Percentiles rank a stretch among this genome's conserved stretches.
phyloP scores from a whole-genome alignment of 805 yeast species.

The Candida pseudoglaebosa region DNA sequence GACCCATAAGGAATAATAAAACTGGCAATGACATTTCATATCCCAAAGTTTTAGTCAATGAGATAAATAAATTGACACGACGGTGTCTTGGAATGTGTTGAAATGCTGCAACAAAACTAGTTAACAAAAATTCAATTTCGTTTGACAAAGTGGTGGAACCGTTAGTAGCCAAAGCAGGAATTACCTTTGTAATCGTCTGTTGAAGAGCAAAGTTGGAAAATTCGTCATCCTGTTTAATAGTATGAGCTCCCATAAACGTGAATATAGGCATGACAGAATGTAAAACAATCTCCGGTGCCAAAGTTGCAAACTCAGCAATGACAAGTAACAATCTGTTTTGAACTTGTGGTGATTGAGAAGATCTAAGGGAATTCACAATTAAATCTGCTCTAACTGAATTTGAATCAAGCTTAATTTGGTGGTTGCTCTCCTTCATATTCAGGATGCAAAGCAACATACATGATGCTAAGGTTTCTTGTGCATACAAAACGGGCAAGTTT shows the following conservation, averaged over 20 bases:
- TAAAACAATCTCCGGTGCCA: slow-evolving; percentile 86
- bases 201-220: slow-evolving; percentile 90
- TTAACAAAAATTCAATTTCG: slow-evolving; percentile 78
- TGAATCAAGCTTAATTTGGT: slow-evolving; percentile 46
- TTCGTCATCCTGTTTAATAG: slow-evolving; percentile 94
- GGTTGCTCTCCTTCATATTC: slow-evolving; percentile 38
- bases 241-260: slow-evolving; percentile 98
- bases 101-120: slow-evolving; percentile 92
- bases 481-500: slow-evolving; percentile 82
- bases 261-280: slow-evolving; percentile 99
- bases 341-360: slow-evolving; percentile 88
- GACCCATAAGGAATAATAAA: slow-evolving; percentile 74
- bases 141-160: slow-evolving; percentile 44
- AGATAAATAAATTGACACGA: slow-evolving; percentile 77
- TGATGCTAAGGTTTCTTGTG: slow-evolving; percentile 85
- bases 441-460: slow-evolving; percentile 73
- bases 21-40: slow-evolving; percentile 62
- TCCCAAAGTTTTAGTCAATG: slow-evolving; percentile 74
- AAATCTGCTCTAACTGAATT: slow-evolving; percentile 81
- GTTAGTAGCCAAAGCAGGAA: slow-evolving; percentile 68
- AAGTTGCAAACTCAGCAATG: slow-evolving; percentile 78
- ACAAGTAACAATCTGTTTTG: slow-evolving; percentile 85
- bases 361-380: slow-evolving; percentile 84
- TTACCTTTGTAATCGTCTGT: slow-evolving; percentile 82
- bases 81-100: slow-evolving; percentile 96